Percentiles rank a stretch among this genome's conserved stretches.
Evolutionary conservation across 2,329 filamentous ascomycete species (phyloP).

Genomic region (Catunica adiposa): DNA sequence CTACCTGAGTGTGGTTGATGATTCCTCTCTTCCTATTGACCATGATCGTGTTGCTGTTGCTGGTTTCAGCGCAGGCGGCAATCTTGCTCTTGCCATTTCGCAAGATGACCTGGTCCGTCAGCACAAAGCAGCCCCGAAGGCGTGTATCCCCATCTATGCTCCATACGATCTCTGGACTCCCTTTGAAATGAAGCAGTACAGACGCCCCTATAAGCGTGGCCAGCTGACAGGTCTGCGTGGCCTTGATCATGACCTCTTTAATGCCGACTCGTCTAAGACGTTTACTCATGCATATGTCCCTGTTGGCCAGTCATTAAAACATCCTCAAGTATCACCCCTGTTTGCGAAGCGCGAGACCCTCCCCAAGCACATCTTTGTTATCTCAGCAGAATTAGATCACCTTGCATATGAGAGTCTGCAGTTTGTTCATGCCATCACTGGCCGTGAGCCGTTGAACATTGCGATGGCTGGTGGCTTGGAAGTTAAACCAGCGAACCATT

Average conservation of each 20-base stretch:
- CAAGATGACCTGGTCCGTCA: conserved; percentile 24
- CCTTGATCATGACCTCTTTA: conserved; percentile 12
- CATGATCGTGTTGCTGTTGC: conserved; percentile 24
- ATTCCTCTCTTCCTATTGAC: conserved; percentile 31
- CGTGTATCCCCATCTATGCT: conserved; percentile 28
- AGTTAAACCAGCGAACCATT: conserved; percentile 12
- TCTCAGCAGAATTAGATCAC: conserved; percentile 25
- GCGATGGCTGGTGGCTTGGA: conserved; percentile 14
- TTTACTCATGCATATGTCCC: conserved; percentile 23
- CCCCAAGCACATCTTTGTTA: conserved; percentile 23
- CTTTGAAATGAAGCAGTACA: conserved; percentile 17
- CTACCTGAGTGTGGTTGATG: conserved; percentile 25
- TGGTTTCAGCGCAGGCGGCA: conserved; percentile 37
- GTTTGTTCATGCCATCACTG: conserved; percentile 16
- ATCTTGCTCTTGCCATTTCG: conserved; percentile 27
- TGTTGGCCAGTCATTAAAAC: conserved; percentile 19
- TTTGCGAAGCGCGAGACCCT: conserved; percentile 20
- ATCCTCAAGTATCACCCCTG: conserved; percentile 22
- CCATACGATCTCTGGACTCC: conserved; percentile 22
- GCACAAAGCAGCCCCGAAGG: conserved; percentile 17
- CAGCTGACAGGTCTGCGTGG: conserved; percentile 16
- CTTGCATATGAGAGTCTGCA: conserved; percentile 17
- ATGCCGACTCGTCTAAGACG: conserved; percentile 16
- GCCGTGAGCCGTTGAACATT: conserved; percentile 7
- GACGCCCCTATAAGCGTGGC: conserved; percentile 18